Evolutionary conservation across 106 monocot species (phyloP).

Genomic region (Amphibolis antarctica): DNA sequence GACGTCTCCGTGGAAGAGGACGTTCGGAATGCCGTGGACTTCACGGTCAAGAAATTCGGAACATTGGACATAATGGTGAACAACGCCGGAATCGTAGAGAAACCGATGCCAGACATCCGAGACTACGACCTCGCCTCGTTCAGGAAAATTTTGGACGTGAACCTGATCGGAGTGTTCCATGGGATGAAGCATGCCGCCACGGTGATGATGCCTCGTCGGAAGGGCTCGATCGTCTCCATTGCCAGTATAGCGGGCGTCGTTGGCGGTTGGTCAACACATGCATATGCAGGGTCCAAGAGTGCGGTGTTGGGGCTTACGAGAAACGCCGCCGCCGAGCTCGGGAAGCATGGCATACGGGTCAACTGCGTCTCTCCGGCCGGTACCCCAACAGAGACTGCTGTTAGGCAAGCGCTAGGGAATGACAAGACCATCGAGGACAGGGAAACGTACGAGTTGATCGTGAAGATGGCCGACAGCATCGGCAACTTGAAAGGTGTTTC

Average conservation of each 20-base stretch:
- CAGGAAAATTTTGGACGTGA: constrained; percentile 38
- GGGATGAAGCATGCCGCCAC: constrained; percentile 68
- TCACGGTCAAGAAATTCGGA: no score
- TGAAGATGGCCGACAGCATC: constrained; percentile 22
- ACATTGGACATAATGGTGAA: no score
- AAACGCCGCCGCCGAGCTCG: no score
- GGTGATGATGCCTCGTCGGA: constrained; percentile 39
- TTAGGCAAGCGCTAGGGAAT: constrained; percentile 17
- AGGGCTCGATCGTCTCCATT: constrained; percentile 50
- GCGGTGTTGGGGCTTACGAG: no score
- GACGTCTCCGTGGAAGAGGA: constrained; percentile 65
- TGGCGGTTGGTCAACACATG: constrained; percentile 35
- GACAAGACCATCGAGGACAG: no score
- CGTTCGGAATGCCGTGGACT: constrained; percentile 22
- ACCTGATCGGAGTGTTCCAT: constrained; percentile 44
- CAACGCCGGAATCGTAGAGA: no score
- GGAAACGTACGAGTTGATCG: constrained; percentile 27
- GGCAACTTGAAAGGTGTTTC: constrained; percentile 77
- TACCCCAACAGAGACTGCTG: constrained; percentile 28
- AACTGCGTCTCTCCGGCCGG: constrained; percentile 58
- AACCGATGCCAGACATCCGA: no score
- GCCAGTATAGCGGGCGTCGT: no score
- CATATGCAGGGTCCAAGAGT: no score
- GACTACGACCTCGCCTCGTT: constrained; percentile 32
- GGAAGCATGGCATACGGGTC: no score